phyloP scores from a whole-genome alignment of 1,284 basidiomycete species.

The Ganoderma lingzhi region DNA sequence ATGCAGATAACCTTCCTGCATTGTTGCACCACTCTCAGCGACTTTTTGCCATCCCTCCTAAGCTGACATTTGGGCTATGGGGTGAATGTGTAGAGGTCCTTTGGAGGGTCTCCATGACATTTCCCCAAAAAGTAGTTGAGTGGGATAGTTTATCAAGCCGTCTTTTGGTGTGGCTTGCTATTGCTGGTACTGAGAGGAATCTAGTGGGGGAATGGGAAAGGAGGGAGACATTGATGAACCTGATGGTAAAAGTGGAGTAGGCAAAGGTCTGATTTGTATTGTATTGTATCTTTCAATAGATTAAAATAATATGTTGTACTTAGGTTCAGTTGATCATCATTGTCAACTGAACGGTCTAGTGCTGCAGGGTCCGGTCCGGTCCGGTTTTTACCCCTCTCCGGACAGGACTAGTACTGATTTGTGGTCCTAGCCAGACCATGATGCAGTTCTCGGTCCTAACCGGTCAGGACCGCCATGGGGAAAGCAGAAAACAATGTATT shows the following conservation, averaged over 20 bases:
- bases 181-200: conserved; percentile 48
- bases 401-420: no score
- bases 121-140: conserved; percentile 41
- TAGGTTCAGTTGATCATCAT: no score
- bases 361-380: no score
- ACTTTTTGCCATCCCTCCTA: conserved; percentile 45
- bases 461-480: no score
- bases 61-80: conserved; percentile 53
- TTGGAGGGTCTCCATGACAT: conserved; percentile 63
- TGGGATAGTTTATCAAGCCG: conserved; percentile 65
- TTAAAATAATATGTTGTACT: no score
- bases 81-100: conserved; percentile 61
- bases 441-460: no score
- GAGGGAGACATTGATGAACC: conserved; percentile 32
- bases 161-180: conserved; percentile 61
- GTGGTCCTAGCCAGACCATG: no score
- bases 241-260: not conserved
- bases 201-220: conserved; percentile 38
- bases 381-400: no score
- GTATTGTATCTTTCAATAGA: not conserved
- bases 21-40: conserved; percentile 49
- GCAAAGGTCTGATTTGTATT: not conserved
- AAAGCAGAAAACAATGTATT: no score
- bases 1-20: not conserved
- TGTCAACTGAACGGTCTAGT: no score